phyloP scores from a whole-genome alignment of 371 early-diverging fungal genomes.

The Rhizomucor pusillus region DNA sequence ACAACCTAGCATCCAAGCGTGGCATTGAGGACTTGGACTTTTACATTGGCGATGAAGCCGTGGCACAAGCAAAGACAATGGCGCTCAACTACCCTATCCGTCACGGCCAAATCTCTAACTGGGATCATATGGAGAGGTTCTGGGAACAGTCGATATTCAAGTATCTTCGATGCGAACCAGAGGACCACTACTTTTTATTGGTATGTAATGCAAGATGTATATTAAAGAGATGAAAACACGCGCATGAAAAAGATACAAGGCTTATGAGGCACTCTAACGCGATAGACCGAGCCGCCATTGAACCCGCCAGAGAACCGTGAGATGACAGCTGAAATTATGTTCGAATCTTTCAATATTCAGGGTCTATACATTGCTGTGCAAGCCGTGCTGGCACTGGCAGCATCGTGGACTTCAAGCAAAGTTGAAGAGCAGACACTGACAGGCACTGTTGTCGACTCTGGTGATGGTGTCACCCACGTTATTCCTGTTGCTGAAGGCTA shows the following conservation, averaged over 20 bases:
- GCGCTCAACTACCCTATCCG: conserved; percentile 84
- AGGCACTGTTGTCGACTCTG: conserved; percentile 94
- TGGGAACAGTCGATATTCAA: conserved; percentile 98
- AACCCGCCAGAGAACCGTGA: conserved; percentile 93
- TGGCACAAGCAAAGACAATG: conserved; percentile 84
- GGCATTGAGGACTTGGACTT: conserved; percentile 97
- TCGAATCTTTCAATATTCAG: conserved; percentile 88
- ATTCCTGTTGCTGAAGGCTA: conserved; percentile 98
- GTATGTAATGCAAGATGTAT: conserved; percentile 25
- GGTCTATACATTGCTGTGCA: conserved; percentile 93
- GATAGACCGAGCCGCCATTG: conserved; percentile 86
- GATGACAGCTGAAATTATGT: conserved; percentile 92
- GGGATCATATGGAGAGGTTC: conserved; percentile 94
- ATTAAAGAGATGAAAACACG: neutral
- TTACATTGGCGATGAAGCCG: conserved; percentile 95
- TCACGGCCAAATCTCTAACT: conserved; percentile 89
- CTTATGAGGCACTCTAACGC: neutral
- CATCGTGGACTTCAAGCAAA: conserved; percentile 85
- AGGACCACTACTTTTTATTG: conserved; percentile 93
- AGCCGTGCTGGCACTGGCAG: conserved; percentile 89
- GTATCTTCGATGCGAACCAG: conserved; percentile 96
- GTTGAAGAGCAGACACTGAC: conserved; percentile 83
- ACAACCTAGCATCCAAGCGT: conserved; percentile 89
- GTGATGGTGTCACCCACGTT: conserved; percentile 91
- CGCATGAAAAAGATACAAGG: neutral